Evolutionary conservation across 148 eudicot species (phyloP).

Genomic region (Amaranthus palmeri): DNA sequence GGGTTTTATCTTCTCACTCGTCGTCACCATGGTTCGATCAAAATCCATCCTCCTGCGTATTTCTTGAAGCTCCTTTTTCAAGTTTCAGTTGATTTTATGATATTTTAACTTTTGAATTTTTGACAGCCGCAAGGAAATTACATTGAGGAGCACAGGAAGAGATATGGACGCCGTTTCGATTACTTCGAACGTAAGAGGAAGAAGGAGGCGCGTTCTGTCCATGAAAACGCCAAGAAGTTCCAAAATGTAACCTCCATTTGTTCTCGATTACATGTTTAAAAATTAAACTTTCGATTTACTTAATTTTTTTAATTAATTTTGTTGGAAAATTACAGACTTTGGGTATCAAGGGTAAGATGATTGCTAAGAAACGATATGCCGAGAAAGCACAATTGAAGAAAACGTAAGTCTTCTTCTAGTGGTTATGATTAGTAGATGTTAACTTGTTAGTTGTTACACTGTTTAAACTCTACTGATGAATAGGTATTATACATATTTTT

Average conservation of each 20-base stretch:
- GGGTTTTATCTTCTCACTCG: constrained; percentile 13
- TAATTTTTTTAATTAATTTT: constrained; percentile 1
- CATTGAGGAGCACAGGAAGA: constrained; percentile 75
- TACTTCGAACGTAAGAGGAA: constrained; percentile 84
- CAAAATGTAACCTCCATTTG: constrained; percentile 40
- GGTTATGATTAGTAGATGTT: not conserved
- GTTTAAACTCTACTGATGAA: not conserved
- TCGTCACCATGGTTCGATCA: constrained; percentile 24
- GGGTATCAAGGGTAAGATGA: constrained; percentile 91
- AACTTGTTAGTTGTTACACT: not conserved
- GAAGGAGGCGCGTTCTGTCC: constrained; percentile 78
- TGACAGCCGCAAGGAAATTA: constrained; percentile 94
- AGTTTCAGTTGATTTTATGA: not conserved
- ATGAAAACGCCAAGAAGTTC: constrained; percentile 58
- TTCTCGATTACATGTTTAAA: not conserved
- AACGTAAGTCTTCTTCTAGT: constrained; percentile 50
- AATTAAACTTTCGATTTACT: not conserved
- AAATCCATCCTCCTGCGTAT: not conserved
- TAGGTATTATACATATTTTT: not conserved
- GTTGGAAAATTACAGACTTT: constrained; percentile 40
- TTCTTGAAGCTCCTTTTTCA: too few relatives aligned
- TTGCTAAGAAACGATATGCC: constrained; percentile 72
- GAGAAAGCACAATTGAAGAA: constrained; percentile 93
- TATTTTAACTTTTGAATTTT: not conserved
- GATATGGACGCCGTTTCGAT: constrained; percentile 80